Evolutionary conservation across 2,329 filamentous ascomycete species (phyloP), one percentile per base, ranked within the genome.

Genomic region (Teratosphaeria gauchensis): DNA sequence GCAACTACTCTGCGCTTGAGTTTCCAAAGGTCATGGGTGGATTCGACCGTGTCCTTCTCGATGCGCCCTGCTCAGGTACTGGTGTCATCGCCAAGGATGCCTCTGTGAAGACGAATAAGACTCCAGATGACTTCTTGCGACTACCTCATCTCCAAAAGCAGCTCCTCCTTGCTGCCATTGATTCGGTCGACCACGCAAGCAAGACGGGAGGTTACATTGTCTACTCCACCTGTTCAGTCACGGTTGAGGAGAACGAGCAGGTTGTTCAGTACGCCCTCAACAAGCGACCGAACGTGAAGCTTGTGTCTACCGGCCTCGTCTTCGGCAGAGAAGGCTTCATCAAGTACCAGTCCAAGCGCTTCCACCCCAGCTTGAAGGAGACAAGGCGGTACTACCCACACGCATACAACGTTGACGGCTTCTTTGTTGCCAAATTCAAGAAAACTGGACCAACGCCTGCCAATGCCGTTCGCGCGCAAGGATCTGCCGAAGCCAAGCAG

Each of bases 71-170:
- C 78, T 95, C 92, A 2, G 92, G 94, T 66, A 99, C 94, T 0
- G 94, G 94, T 68, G 94, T 99, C 70, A 99, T 99, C 65, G 88
- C 91, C 63, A 99, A 99, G 78, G 94, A 99, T 75, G 84, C 92
- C 33, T 90, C 88, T 64, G 91, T 99, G 66, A 99, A 99, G 82
- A 97, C 92, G 28, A 97, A 96, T 80, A 97, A 97, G 81, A 95
- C 89, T 11, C 90, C 95, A 72, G 87, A 87, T 64, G 94, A 99
- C 74, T 99, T 99, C 78, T 84, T 96, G 74, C 85, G 88, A 69
- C 84, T 99, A 56, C 92, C 94, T 0, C 94, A 99, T 75, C 83
- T 90, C 60, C 94, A 99, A 75, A 96, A 96, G 75, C 92, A 97
- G 76, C 82, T 99, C 58, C 79, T 99, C 12, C 83, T 99, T 31